Evolutionary conservation across 2,329 filamentous ascomycete genomes (phyloP).

Genomic region (Phaeosphaeriaceae sp.): DNA sequence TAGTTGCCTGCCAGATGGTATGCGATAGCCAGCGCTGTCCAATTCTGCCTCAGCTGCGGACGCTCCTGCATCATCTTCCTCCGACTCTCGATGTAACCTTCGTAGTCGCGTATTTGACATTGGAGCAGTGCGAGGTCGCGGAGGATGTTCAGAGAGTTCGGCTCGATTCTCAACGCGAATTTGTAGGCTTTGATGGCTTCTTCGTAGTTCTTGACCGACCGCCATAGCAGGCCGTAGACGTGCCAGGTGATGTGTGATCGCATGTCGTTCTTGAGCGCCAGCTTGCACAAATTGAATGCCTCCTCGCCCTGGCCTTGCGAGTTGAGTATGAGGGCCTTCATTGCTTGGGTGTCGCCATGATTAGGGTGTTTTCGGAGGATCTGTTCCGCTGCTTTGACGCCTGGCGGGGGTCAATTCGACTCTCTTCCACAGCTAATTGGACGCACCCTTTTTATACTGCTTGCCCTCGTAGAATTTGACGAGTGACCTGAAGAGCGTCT

Average conservation of each 20-base stretch:
- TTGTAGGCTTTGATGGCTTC: constrained; percentile 99
- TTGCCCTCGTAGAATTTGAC: constrained; percentile 98
- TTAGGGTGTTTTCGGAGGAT: constrained; percentile 94
- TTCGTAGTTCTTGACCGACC: constrained; percentile 95
- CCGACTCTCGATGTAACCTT: constrained; percentile 90
- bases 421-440: constrained; percentile 9
- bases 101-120: constrained; percentile 94
- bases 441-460: constrained; percentile 85
- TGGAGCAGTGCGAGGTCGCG: constrained; percentile 92
- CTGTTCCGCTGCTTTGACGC: constrained; percentile 93
- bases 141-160: constrained; percentile 93
- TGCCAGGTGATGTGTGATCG: constrained; percentile 99
- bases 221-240: constrained; percentile 93
- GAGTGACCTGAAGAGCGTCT: constrained; percentile 90
- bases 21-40: constrained; percentile 95
- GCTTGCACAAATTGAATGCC: constrained; percentile 90
- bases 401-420: constrained; percentile 53
- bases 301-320: constrained; percentile 90
- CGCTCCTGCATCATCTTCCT: constrained; percentile 85
- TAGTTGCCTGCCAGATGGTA: constrained; percentile 90
- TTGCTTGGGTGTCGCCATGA: constrained; percentile 97
- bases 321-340: constrained; percentile 98
- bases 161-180: constrained; percentile 89
- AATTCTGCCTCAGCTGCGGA: constrained; percentile 85
- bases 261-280: constrained; percentile 94